A percentile compares a stretch with the other conserved stretches of the same genome.
Conservation (phyloP, 257 asterid species). For the Solanum pimpinellifolium region DNA sequence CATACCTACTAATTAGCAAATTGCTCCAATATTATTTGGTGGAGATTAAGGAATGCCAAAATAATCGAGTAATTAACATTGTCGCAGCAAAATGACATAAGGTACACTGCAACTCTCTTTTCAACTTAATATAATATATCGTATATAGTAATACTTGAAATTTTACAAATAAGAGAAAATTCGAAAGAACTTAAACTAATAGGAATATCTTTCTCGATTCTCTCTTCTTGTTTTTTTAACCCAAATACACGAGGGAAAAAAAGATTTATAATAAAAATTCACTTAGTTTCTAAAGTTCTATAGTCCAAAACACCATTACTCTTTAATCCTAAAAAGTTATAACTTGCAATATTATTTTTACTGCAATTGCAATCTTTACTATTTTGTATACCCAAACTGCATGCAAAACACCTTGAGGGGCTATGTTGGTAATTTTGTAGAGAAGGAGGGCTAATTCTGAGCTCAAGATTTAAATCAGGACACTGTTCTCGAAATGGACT, state of each 20-base stretch:
- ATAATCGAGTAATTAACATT: not conserved
- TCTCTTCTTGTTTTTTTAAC: not conserved
- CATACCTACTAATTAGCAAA: not conserved
- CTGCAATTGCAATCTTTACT: slow-evolving; percentile 54
- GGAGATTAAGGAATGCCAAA: not conserved
- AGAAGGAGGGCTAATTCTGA: slow-evolving; percentile 71
- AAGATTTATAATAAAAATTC: not conserved
- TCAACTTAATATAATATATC: not conserved
- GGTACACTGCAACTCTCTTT: not conserved
- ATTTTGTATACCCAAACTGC: slow-evolving; percentile 56
- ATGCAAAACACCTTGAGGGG: slow-evolving; percentile 34
- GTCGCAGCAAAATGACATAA: not conserved
- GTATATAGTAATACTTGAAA: not conserved
- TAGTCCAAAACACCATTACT: slow-evolving; percentile 48
- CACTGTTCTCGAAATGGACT: slow-evolving; percentile 34
- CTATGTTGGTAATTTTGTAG: slow-evolving; percentile 8
- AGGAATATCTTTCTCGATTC: slow-evolving; percentile 6
- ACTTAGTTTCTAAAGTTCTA: slow-evolving; percentile 50
- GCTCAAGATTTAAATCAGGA: slow-evolving; percentile 86
- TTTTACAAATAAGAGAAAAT: slow-evolving; percentile 25
- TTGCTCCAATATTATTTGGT: not conserved
- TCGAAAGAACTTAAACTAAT: slow-evolving; percentile 5
- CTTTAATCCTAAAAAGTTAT: slow-evolving; percentile 55
- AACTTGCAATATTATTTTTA: slow-evolving; percentile 15
- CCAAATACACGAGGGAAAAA: not conserved